Base-by-base conservation (phyloP, 192 early-diverging fungal genomes). In the Rhizophagus sp. region DNA sequence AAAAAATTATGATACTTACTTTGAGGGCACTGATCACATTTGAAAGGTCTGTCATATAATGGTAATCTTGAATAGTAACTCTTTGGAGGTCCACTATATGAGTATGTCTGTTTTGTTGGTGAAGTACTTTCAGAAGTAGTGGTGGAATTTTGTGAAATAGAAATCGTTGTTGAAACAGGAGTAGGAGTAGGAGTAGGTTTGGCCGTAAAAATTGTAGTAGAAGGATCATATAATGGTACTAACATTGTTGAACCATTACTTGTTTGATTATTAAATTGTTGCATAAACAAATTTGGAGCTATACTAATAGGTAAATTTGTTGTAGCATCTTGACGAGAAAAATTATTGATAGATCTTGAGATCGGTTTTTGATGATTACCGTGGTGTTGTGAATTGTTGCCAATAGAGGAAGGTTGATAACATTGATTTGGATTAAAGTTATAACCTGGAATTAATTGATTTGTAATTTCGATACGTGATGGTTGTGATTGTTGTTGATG, bases 21-120 rank as follows among this genome's bases (percentile, higher is more conserved):
- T 50, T 78, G 76, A 13, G 76, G 76, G 11, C 76, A 78, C 65
- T 78, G 64, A 78, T 78, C 76, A 30, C 76, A 78, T 68, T 78
- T 78, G 47, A 78, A 78, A 9, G 76, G 76, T 22, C 76, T 27
- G 24, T 78, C 76, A 30, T 78, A 78, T 12, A 78, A 25, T 30
- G 76, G 76, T 12, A 78, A n/a, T 1, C 76, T 33, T 24, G 76
- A 78, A 50, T 78, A 69, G 52, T 78, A 78, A 34, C 64, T 68
- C 3, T 50, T 78, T 17, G 76, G 76, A 4, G 76, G 76, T 19
- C 76, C 76, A 78, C 76, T 78, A 52, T 78, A 78, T 22, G 76
- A 77, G 36, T 62, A 78, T 19, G 22, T 62, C 17, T 63, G 76
- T 41, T 15, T 76, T 33, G 36, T 34, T 63, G 74, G 74, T 33